Evolutionary conservation across 768 basidiomycete genomes (phyloP), one percentile per base, ranked within the genome.

Genomic region (Leucosporidium creatinivorum): DNA sequence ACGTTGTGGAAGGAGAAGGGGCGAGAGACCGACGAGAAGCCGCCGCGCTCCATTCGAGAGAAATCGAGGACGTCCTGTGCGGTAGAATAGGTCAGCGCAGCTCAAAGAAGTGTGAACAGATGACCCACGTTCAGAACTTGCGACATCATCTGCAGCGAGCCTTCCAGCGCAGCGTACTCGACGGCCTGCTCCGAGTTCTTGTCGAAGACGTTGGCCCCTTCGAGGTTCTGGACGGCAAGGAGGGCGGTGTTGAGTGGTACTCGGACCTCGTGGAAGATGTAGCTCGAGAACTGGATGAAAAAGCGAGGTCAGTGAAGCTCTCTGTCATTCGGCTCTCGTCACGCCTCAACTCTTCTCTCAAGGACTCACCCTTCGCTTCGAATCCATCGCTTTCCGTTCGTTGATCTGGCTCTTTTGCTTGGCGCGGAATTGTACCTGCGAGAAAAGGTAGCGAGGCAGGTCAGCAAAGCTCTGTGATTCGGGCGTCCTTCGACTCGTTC

Each of bases 191-290:
- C 85, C 70, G 84, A 70, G 21, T 76, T 66, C 52, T 26, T 72
- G 85, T 83, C 82, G 55, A 94, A 83, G 1, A 84, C 83, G 12
- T 87, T 85, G 1, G 85, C 85, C 1, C 89, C 90, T 68, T 89
- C 87, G 84, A 94, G 86, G 75, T 97, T 94, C 79, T 96, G 93
- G 23, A 93, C 88, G 1, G 93, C 91, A 58, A 94, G 81, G 19
- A 93, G 80, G 81, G 61, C 82, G 19, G 82, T 82, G 69, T 83
- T 83, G 70, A 84, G 79, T 31, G 83, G 83, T 3, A 84, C 77
- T 36, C 76, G 78, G 56, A 83, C 83, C 56, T 79, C 74, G 44
- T 60, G 58, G 36, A 60, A 60, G 26, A 60, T 60, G 49, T 61
- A 61, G 30, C 47, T 33, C 30, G 48, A 50, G 47, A 61, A 61